Evolutionary conservation across 2,329 filamentous ascomycete genomes (phyloP).

Genomic region (Colletotrichum liaoningense): DNA sequence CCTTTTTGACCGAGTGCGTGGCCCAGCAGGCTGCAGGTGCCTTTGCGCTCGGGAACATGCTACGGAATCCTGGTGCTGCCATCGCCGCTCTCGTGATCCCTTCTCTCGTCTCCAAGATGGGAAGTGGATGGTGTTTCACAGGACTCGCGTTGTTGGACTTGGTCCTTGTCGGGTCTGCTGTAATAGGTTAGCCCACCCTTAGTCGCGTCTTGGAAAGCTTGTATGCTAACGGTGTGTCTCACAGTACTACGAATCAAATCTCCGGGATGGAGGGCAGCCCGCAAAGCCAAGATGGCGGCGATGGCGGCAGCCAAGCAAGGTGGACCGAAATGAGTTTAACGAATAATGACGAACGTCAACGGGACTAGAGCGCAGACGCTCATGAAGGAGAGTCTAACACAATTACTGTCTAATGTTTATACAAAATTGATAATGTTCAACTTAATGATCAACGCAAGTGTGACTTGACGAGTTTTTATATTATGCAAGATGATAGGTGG

Average conservation of each 20-base stretch:
- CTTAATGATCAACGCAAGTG: not conserved
- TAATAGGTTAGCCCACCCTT: conserved; percentile 34
- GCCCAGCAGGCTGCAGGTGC: conserved; percentile 51
- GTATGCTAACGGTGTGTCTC: not conserved
- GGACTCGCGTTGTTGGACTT: conserved; percentile 48
- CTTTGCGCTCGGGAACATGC: conserved; percentile 52
- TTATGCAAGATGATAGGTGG: not conserved
- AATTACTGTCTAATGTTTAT: not conserved
- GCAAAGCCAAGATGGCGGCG: conserved; percentile 30
- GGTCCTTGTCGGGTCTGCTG: conserved; percentile 39
- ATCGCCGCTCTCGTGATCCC: conserved; percentile 50
- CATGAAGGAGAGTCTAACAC: no score
- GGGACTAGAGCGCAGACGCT: not conserved
- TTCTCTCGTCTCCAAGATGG: conserved; percentile 46
- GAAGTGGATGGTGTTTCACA: conserved; percentile 53
- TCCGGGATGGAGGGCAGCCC: conserved; percentile 29
- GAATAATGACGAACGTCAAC: not conserved
- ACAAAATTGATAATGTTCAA: not conserved
- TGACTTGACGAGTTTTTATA: not conserved
- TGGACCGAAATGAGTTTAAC: conserved; percentile 5
- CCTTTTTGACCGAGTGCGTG: conserved; percentile 54
- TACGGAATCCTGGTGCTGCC: conserved; percentile 53
- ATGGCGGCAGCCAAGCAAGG: conserved; percentile 22
- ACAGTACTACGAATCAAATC: conserved; percentile 27
- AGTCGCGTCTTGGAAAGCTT: not conserved